Evolutionary conservation across 208 protist species (phyloP), one percentile per base, ranked within the genome.

Genomic region (Trypanosoma rangeli): DNA sequence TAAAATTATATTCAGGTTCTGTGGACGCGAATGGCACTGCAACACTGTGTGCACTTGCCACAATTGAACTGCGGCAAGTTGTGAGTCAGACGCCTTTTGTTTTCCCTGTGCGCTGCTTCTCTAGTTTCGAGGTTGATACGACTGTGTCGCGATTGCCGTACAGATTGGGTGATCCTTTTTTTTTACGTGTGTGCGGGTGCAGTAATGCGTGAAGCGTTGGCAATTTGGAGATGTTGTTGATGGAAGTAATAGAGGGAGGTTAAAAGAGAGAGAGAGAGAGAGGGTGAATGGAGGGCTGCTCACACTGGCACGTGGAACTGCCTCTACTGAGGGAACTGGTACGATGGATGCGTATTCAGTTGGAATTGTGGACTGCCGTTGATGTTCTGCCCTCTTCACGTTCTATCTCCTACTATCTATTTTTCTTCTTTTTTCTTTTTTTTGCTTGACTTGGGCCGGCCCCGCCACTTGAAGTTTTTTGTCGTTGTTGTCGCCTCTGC

Each of bases 91-190:
- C 79, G 18, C 33, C 52, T 35, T 66, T 85, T 49, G 28, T 86
- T 20, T 84, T 80, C n/a, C 59, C 79, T 42, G 71, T 78, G 20
- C 46, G 65, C 24, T 57, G 68, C 13, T 39, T 68, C 28, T 61
- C 53, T 56, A 55, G 22, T 26, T 49, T 73, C 15, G 55, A 80
- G 63, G 82, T 82, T 70, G 79, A 89, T 48, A 72, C 74, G 4
- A 58, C 76, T 1, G 35, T 90, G 31, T 60, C 61, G 22, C 44
- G 68, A 16, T 35, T 86, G 4, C 42, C 55, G 22, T 90, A 90
- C 62, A 56, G 73, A 18, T 67, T 86, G 7, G 89, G 89, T 18
- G 80, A 94, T 53, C 84, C 86, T 10, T 37, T 94, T 13, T 84
- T 33, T 85, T 92, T 65, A 83, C 76, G 9, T 93, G 87, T 69